Conservation (phyloP, 805 yeast genomes). For the Wickerhamia fluorescens region DNA sequence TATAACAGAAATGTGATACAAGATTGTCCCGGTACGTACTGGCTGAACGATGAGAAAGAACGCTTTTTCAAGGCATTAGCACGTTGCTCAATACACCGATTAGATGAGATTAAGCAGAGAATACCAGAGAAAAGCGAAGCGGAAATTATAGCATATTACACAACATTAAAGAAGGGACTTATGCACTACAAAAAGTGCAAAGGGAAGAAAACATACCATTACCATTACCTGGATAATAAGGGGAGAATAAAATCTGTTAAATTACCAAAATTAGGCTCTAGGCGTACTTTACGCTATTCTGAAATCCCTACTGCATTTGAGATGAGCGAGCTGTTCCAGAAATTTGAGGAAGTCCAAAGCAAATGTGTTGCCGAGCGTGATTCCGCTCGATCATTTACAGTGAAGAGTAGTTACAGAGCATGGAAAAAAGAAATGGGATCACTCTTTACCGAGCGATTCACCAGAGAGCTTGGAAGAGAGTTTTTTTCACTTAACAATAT, state of each 20-base stretch:
- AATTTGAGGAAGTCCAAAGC: slow-evolving; percentile 39
- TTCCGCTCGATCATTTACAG: slow-evolving; percentile 1
- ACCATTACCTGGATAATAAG: slow-evolving; percentile 6
- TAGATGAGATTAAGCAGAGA: slow-evolving; percentile 31
- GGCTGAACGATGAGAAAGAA: slow-evolving; percentile 47
- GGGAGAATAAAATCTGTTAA: slow-evolving; percentile 3
- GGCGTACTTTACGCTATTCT: slow-evolving; percentile 25
- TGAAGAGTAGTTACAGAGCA: no score
- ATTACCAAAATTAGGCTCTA: slow-evolving; percentile 6
- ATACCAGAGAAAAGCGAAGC: slow-evolving; percentile 35
- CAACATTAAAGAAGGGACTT: slow-evolving; percentile 25
- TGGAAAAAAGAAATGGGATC: no score
- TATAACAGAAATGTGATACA: slow-evolving; percentile 3
- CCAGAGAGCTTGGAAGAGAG: no score
- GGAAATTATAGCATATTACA: slow-evolving; percentile 43
- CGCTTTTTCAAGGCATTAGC: slow-evolving; percentile 43
- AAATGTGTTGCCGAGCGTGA: slow-evolving; percentile 16
- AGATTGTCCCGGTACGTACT: slow-evolving; percentile 13
- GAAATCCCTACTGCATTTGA: slow-evolving; percentile 50
- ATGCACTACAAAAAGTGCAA: slow-evolving; percentile 3
- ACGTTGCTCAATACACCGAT: slow-evolving; percentile 42
- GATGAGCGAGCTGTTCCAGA: slow-evolving; percentile 36
- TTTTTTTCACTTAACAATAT: no score
- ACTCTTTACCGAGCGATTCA: no score
- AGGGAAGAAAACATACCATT: neutral